Conservation (phyloP, 129 eudicot genomes). For the carrot (Daucus carota) region DH1_v3.0 NC_030388.2:18649001-18649500, state of each 20-base stretch:
- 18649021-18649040: neutral
- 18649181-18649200: too few relatives aligned
- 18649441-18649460: neutral
- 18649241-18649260: too few relatives aligned
- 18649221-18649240: too few relatives aligned
- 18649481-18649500: slow-evolving; percentile 59
- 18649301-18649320: too few relatives aligned
- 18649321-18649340: neutral
- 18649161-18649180: too few relatives aligned
- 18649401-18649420: neutral
- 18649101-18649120: neutral
- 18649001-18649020: neutral
- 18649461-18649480: neutral
- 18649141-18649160: too few relatives aligned
- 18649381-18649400: neutral
- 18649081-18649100: slow-evolving; percentile 24
- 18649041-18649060: slow-evolving; percentile 77
- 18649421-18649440: neutral
- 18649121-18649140: neutral
- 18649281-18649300: too few relatives aligned
- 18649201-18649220: too few relatives aligned
- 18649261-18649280: too few relatives aligned
- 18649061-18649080: slow-evolving; percentile 91
- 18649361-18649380: neutral
- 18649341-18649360: neutral